Evolutionary conservation across 306 rosid species (phyloP).

Genomic region (Vigna mungo): DNA sequence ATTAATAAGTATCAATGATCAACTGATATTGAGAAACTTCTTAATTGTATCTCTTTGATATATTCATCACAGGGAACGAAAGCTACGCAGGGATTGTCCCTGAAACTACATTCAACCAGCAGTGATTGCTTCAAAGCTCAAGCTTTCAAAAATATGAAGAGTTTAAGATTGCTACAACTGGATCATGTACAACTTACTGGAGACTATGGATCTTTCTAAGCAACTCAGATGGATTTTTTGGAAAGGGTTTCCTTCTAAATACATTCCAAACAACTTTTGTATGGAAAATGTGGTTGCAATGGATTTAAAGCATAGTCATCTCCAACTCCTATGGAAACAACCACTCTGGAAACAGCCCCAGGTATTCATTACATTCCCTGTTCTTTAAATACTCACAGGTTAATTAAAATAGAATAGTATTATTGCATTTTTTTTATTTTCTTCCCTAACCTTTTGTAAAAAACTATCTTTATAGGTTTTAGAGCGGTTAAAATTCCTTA

Average conservation of each 20-base stretch:
- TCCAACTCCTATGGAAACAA: background rate
- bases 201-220: constrained; percentile 34
- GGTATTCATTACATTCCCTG: background rate
- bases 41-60: background rate
- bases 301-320: background rate
- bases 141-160: constrained; percentile 29
- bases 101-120: background rate
- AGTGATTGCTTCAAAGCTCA: background rate
- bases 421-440: background rate
- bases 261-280: background rate
- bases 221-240: constrained; percentile 45
- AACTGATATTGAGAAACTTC: background rate
- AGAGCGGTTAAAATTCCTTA: too few species aligned
- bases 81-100: background rate
- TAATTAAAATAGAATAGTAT: background rate
- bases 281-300: background rate
- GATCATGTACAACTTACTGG: background rate
- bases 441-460: background rate
- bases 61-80: background rate
- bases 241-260: constrained; percentile 40
- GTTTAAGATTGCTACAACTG: constrained; percentile 52
- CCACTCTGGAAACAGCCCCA: background rate
- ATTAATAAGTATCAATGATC: background rate
- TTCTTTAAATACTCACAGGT: background rate
- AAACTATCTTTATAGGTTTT: too few species aligned